Evolutionary conservation across 2,329 filamentous ascomycete genomes (phyloP), one percentile per base, ranked within the genome.

Genomic region (Ceratocystis ficicola): DNA sequence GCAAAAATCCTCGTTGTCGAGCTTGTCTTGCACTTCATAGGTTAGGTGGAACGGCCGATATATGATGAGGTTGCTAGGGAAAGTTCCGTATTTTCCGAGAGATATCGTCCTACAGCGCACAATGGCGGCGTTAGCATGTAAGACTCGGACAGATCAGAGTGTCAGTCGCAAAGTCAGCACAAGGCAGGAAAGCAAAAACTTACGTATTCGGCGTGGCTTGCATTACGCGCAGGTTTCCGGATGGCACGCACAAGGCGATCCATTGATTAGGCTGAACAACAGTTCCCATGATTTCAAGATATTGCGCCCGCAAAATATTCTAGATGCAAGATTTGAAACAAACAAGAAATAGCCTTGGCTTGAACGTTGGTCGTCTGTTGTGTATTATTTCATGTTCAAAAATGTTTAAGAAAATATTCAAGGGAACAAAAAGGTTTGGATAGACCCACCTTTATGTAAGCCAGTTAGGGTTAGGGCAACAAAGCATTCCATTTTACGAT

Each of bases 41-140:
- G 92, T 97, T 68, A 95, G 79, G 77, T 96, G 85, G 73, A 90
- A 96, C 0, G 94, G 94, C 6, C 94, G 86, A n/a, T 90, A 88
- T 69, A 99, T 83, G 59, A 99, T 84, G 41, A 94, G 83, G 73
- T 97, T 96, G 64, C 89, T 86, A 17, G 90, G 87, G 73, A 99
- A 96, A 1, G 85, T 85, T 69, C 94, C 94, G 74, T 94, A 95
- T 83, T 96, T 97, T 66, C 91, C 91, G 44, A 97, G 80, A 1
- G 89, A 90, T 69, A 97, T 88, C 57, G 85, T 89, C 50, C 92
- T 96, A 71, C 48, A 17, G 20, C 4, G 55, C 12, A 41, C 65
- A 64, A 25, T 12, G 36, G 28, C 55, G 67, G 62, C 36, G 20
- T 60, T 57, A 22, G 44, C 17, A 66, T 62, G 64, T 41, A 41